Evolutionary conservation across 495 filamentous ascomycete genomes (phyloP).

Genomic region (Aspergillus sclerotiicarbonarius): DNA sequence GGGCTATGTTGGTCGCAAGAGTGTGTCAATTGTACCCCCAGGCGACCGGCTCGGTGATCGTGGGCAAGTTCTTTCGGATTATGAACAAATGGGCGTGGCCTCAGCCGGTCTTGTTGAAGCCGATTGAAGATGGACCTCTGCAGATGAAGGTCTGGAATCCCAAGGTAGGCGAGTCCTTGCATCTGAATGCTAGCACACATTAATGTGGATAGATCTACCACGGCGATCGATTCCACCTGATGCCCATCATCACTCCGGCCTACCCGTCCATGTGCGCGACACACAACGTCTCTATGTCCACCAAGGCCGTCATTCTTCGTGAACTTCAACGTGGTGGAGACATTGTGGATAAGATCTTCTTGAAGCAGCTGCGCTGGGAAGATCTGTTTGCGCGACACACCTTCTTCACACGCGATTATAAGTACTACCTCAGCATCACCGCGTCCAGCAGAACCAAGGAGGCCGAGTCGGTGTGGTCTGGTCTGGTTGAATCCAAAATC

Average conservation of each 20-base stretch:
- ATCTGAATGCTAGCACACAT: not conserved
- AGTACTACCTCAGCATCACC: slow-evolving; percentile 88
- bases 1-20: slow-evolving; percentile 94
- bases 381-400: slow-evolving; percentile 83
- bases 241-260: slow-evolving; percentile 96
- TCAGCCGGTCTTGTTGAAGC: slow-evolving; percentile 81
- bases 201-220: slow-evolving; percentile 62
- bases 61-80: slow-evolving; percentile 90
- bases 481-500: slow-evolving; percentile 89
- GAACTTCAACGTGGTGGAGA: slow-evolving; percentile 76
- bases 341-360: slow-evolving; percentile 78
- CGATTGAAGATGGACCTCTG: slow-evolving; percentile 77
- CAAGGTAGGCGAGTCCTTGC: slow-evolving; percentile 51
- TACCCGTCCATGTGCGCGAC: slow-evolving; percentile 97
- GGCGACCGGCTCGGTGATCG: slow-evolving; percentile 78
- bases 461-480: slow-evolving; percentile 81
- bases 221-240: slow-evolving; percentile 77
- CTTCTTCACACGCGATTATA: slow-evolving; percentile 90
- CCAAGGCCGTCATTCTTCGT: slow-evolving; percentile 75
- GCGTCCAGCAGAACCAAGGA: slow-evolving; percentile 84
- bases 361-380: slow-evolving; percentile 73
- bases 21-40: slow-evolving; percentile 97
- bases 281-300: slow-evolving; percentile 86
- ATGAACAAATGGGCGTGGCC: slow-evolving; percentile 94
- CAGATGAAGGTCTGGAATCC: slow-evolving; percentile 93